phyloP scores from a whole-genome alignment of 2,329 filamentous ascomycete genomes.

The Sphaerulina musiva region DNA sequence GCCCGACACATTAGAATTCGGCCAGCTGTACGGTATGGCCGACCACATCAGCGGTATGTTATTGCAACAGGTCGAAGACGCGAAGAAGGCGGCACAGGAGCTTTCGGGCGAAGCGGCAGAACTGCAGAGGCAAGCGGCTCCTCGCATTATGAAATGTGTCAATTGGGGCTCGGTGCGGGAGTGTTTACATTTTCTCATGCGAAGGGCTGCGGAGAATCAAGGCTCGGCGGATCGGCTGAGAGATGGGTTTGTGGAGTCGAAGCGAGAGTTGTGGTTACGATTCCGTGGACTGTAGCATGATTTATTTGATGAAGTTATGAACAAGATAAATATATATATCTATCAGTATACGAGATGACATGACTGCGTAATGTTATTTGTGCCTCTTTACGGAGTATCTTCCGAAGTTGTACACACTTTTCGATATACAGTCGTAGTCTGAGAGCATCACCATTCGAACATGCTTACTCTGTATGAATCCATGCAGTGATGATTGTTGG shows the following conservation, averaged over 20 bases:
- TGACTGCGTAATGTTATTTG: too few species aligned
- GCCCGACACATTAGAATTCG: conserved; percentile 22
- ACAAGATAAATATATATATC: too few species aligned
- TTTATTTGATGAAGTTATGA: neutral
- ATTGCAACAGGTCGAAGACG: conserved; percentile 1
- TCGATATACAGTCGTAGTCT: too few species aligned
- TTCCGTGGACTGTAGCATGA: neutral
- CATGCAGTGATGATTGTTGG: too few species aligned
- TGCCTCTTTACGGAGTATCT: too few species aligned
- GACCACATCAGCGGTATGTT: conserved; percentile 14
- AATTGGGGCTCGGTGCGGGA: conserved; percentile 29
- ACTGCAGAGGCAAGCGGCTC: conserved; percentile 11
- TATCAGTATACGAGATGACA: too few species aligned
- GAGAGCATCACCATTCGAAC: too few species aligned
- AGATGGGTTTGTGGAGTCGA: conserved; percentile 1
- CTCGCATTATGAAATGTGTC: conserved; percentile 26
- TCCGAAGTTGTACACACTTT: too few species aligned
- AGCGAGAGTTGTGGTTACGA: conserved; percentile 2
- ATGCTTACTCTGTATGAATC: too few species aligned
- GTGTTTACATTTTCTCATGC: conserved; percentile 28
- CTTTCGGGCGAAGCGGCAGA: conserved; percentile 11
- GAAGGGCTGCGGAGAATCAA: conserved; percentile 27
- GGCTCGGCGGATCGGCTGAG: conserved; percentile 21
- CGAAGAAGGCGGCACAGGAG: conserved; percentile 11
- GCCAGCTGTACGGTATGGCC: conserved; percentile 30